Base-by-base conservation (phyloP, 164 flowering plant species). In the Brasenia schreberi region DNA sequence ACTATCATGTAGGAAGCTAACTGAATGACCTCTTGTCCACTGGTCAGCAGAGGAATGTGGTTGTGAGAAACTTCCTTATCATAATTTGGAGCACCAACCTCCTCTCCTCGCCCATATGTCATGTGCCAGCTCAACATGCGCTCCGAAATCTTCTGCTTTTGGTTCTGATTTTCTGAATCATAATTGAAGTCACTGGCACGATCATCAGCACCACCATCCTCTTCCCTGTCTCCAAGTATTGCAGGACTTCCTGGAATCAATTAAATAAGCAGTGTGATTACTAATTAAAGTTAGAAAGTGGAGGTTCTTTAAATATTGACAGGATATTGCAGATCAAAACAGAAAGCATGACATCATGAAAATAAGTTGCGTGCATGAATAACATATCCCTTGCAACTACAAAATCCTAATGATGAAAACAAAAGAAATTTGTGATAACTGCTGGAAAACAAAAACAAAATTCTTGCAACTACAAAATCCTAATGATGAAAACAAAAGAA, bases 91-190 rank as follows among this genome's bases (percentile, higher is more conserved):
- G 80, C 68, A 5, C 67, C 78, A 18, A 66, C 74, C 75, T 88
- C 87, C 63, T 87, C 92, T 52, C 83, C 89, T 59, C 84, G 77
- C n/a, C 89, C 97, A 77, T 86, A 80, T 60, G 76, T 75, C 86
- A 82, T 75, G 49, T 66, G 77, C 75, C 75, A 77, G 65, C 76
- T 70, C 42, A 74, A 70, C 74, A 74, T 77, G 16, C 72, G 72
- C 64, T 77, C 76, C 1, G 80, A 61, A 17, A 77, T 68, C 77
- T 74, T 74, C 75, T 77, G 73, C 71, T 74, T 77, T 59, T 70
- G 76, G 59, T 70, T 74, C 56, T 74, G 74, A 67, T 74, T 77
- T 67, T 78, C 96, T 43, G 86, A 76, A 14, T 84, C 64, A 78
- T 83, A 88, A 71, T 76, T 74, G 78, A 80, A 76, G 64, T 83